These are phyloP conservation scores for Neonectria magnoliae DNA, from an alignment of 2,329 filamentous ascomycete genomes.

Conservation along the genomic window DNA sequence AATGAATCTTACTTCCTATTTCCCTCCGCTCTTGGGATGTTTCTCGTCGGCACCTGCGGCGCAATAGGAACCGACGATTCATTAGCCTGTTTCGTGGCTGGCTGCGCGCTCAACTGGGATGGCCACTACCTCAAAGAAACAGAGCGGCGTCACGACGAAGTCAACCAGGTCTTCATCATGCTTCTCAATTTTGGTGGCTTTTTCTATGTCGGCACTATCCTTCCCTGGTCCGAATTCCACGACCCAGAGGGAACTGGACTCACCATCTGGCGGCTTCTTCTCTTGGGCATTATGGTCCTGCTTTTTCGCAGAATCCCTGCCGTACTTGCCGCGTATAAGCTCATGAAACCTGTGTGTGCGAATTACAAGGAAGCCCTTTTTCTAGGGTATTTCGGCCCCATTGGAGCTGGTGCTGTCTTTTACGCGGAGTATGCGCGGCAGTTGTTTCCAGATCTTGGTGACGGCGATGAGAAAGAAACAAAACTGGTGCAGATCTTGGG, in stretches of 20 bases:
- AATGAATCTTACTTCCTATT: conserved; percentile 62
- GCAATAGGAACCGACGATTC: conserved; percentile 68
- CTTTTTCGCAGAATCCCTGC: conserved; percentile 66
- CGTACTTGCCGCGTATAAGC: conserved; percentile 61
- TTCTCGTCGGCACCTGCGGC: conserved; percentile 66
- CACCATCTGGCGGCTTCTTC: conserved; percentile 59
- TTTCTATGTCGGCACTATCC: conserved; percentile 65
- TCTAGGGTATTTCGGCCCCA: conserved; percentile 77
- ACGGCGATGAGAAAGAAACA: conserved; percentile 48
- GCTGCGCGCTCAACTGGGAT: conserved; percentile 70
- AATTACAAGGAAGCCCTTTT: conserved; percentile 67
- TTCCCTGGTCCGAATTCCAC: conserved; percentile 66
- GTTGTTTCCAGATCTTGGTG: conserved; percentile 50
- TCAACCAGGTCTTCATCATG: conserved; percentile 66
- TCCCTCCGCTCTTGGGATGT: conserved; percentile 62
- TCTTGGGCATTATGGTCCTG: conserved; percentile 61
- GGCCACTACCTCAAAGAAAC: conserved; percentile 65
- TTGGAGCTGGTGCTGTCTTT: conserved; percentile 80
- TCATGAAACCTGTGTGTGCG: conserved; percentile 60
- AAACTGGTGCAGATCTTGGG: conserved; percentile 49
- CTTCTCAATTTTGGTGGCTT: conserved; percentile 69
- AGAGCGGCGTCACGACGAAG: conserved; percentile 65
- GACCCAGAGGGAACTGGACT: conserved; percentile 62
- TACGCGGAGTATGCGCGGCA: conserved; percentile 66
- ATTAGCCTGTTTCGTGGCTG: conserved; percentile 68